phyloP scores from a whole-genome alignment of 1,284 basidiomycete genomes.

The Ceratobasidium sp. region DNA sequence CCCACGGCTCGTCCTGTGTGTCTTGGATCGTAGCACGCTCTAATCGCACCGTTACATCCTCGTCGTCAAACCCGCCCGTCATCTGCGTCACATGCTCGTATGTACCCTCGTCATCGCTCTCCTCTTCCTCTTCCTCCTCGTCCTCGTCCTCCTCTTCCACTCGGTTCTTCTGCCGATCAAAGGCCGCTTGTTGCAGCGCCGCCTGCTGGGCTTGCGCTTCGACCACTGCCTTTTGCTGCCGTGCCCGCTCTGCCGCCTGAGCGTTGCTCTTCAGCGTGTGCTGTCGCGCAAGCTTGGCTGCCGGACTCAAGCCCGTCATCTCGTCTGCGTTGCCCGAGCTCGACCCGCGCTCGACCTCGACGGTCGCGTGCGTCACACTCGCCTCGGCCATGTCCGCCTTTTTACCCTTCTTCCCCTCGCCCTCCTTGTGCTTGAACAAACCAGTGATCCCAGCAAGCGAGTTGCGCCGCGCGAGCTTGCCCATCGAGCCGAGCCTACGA shows the following conservation, averaged over 20 bases:
- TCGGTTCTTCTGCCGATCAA: constrained; percentile 31
- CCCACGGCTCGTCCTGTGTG: constrained; percentile 77
- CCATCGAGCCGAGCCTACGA: constrained; percentile 93
- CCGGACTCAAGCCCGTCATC: constrained; percentile 87
- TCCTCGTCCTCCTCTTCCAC: constrained; percentile 62
- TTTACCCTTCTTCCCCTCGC: constrained; percentile 59
- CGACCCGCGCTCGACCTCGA: constrained; percentile 79
- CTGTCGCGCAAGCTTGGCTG: constrained; percentile 77
- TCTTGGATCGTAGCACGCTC: constrained; percentile 68
- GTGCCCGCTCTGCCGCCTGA: constrained; percentile 69
- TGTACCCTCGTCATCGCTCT: constrained; percentile 59
- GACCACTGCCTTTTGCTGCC: constrained; percentile 59
- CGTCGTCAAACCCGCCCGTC: constrained; percentile 69
- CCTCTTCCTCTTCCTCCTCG: constrained; percentile 70
- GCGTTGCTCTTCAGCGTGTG: constrained; percentile 71
- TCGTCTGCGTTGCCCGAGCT: constrained; percentile 61
- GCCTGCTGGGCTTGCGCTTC: constrained; percentile 67
- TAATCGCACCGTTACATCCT: constrained; percentile 77
- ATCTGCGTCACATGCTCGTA: constrained; percentile 54
- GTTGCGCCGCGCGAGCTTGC: constrained; percentile 90
- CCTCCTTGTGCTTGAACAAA: constrained; percentile 90
- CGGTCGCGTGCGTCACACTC: constrained; percentile 85
- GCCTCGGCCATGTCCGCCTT: constrained; percentile 79
- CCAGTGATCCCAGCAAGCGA: constrained; percentile 93
- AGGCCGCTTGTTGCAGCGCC: constrained; percentile 60